phyloP scores from a whole-genome alignment of 306 rosid genomes.

The Begonia fuchsioides region DNA sequence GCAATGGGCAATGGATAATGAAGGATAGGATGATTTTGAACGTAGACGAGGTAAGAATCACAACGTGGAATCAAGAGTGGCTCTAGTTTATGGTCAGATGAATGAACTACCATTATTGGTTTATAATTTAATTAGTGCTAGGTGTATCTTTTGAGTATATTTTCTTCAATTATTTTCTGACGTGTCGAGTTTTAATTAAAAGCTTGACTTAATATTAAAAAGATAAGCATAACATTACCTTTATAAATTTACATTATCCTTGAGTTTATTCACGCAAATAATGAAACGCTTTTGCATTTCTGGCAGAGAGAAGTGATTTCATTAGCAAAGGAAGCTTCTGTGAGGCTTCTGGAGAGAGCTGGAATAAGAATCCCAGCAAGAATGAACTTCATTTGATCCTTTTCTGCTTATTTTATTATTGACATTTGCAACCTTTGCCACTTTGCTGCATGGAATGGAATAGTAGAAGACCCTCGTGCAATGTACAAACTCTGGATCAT shows the following conservation, averaged over 20 bases:
- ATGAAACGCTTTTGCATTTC: conserved; percentile 6
- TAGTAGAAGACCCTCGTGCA: no score
- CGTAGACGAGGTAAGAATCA: conserved; percentile 44
- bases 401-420: no score
- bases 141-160: no score
- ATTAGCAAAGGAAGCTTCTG: conserved; percentile 48
- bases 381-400: conserved; percentile 43
- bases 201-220: no score
- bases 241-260: no score
- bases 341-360: conserved; percentile 51
- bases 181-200: no score
- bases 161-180: no score
- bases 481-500: no score
- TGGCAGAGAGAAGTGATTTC: conserved; percentile 51
- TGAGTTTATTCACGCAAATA: not conserved
- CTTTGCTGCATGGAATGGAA: no score
- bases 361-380: conserved; percentile 47
- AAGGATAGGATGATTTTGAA: conserved; percentile 56
- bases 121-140: no score
- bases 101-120: not conserved
- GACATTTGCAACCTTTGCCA: no score
- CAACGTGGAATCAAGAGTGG: not conserved
- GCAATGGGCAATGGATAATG: conserved; percentile 85
- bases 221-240: no score
- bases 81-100: not conserved